Evolutionary conservation across 805 yeast genomes (phyloP).

Genomic region (Myxozyma monticola): DNA sequence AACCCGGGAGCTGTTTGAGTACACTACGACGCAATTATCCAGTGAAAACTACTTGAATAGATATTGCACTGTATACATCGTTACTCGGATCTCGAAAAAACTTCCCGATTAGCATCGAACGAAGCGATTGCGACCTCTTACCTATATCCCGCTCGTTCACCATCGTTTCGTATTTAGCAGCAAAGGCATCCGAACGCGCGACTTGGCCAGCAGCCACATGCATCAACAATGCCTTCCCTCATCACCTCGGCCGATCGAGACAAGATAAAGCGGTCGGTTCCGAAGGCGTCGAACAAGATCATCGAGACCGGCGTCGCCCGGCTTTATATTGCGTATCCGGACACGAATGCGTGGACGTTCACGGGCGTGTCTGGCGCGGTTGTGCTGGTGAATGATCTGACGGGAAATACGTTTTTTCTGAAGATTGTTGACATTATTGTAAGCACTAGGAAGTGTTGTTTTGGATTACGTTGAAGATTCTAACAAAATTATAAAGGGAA

Average conservation of each 20-base stretch:
- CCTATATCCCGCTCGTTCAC: too few relatives aligned
- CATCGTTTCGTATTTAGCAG: too few relatives aligned
- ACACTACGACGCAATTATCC: too few relatives aligned
- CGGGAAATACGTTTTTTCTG: constrained; percentile 89
- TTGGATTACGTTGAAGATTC: not conserved
- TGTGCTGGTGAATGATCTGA: constrained; percentile 83
- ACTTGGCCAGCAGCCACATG: too few relatives aligned
- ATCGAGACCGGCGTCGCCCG: constrained; percentile 89
- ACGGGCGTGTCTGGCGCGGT: constrained; percentile 91
- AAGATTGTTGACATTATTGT: constrained; percentile 76
- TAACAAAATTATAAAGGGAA: constrained; percentile 46
- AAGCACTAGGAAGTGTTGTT: not conserved
- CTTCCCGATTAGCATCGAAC: too few relatives aligned
- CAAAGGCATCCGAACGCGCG: too few relatives aligned
- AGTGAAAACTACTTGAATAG: too few relatives aligned
- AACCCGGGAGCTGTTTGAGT: too few relatives aligned
- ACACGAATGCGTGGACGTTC: constrained; percentile 74
- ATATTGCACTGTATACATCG: too few relatives aligned
- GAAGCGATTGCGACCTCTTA: too few relatives aligned
- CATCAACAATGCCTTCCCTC: constrained; percentile 27
- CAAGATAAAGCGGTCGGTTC: constrained; percentile 82
- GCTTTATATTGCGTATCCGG: constrained; percentile 86
- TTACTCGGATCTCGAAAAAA: too few relatives aligned
- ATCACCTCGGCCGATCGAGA: constrained; percentile 71
- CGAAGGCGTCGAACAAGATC: constrained; percentile 83